Conservation (phyloP, 1,284 basidiomycete species). For the Calocybe gambosa region DNA sequence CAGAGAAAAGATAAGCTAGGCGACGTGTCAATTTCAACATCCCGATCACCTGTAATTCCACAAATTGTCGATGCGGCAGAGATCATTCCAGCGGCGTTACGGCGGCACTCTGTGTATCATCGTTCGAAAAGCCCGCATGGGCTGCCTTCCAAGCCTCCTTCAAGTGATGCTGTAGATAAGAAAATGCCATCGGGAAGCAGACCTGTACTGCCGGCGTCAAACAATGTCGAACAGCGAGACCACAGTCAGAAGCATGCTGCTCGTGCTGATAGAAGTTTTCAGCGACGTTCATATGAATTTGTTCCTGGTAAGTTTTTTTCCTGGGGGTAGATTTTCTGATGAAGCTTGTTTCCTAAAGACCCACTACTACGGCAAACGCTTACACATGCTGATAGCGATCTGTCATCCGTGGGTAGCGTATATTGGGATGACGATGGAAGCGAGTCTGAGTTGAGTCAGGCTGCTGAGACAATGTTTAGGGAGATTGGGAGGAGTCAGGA, state of each 20-base stretch:
- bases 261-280: constrained; percentile 25
- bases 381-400: constrained; percentile 41
- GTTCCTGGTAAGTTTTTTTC: constrained; percentile 32
- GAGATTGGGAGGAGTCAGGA: constrained; percentile 26
- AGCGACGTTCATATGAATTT: constrained; percentile 29
- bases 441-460: constrained; percentile 38
- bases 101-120: constrained; percentile 24
- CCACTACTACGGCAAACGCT: constrained; percentile 17
- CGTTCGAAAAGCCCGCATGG: constrained; percentile 8
- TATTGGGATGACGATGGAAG: constrained; percentile 35
- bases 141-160: neutral
- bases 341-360: too few relatives aligned
- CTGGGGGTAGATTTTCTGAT: too few relatives aligned
- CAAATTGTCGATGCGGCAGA: constrained; percentile 11
- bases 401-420: constrained; percentile 39
- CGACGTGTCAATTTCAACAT: constrained; percentile 10
- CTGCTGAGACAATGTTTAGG: constrained; percentile 49
- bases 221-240: neutral
- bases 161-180: constrained; percentile 1
- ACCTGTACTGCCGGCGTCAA: neutral
- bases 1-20: constrained; percentile 2
- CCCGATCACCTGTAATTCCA: constrained; percentile 26
- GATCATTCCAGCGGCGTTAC: constrained; percentile 18
- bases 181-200: neutral
- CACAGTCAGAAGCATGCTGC: constrained; percentile 8